Percentiles rank a stretch among this genome's conserved stretches.
Evolutionary conservation across 441 rosid species (phyloP).

Genomic region (Populus hybrid): DNA sequence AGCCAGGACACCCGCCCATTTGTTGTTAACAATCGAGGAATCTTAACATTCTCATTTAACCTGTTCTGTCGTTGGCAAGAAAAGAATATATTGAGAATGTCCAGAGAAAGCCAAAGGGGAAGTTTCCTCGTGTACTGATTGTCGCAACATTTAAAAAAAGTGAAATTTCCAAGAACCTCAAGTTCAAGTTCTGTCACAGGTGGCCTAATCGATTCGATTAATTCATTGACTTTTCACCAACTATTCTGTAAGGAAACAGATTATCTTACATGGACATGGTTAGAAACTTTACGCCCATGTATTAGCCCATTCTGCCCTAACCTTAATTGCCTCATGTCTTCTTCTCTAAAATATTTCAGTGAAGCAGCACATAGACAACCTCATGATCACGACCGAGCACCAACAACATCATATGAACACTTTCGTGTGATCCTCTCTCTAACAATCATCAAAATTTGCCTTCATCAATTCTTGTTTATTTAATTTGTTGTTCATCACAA

Average conservation of each 20-base stretch:
- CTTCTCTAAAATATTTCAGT: not conserved
- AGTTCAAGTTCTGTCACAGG: not conserved
- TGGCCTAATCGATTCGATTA: not conserved
- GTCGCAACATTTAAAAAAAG: not conserved
- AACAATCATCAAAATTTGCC: not conserved
- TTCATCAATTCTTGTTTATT: not conserved
- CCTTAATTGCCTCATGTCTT: not conserved
- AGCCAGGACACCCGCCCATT: slow-evolving; percentile 43
- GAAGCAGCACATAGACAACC: not conserved
- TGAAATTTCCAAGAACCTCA: not conserved
- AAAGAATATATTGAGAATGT: slow-evolving; percentile 23
- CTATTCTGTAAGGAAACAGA: not conserved
- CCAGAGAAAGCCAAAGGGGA: slow-evolving; percentile 33
- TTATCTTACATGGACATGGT: not conserved
- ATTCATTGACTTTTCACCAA: not conserved
- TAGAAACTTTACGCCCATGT: not conserved
- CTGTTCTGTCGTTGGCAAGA: slow-evolving; percentile 13
- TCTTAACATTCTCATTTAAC: slow-evolving; percentile 9
- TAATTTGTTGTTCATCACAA: not conserved
- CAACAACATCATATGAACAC: not conserved
- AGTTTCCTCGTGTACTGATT: slow-evolving; percentile 33
- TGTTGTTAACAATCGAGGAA: slow-evolving; percentile 4
- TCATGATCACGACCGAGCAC: not conserved
- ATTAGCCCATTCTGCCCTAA: not conserved
- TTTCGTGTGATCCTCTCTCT: not conserved